A percentile compares a stretch with the other conserved stretches of the same genome.
Evolutionary conservation across 163 green algal species (phyloP).

Genomic region (Scenedesmus sp.): DNA sequence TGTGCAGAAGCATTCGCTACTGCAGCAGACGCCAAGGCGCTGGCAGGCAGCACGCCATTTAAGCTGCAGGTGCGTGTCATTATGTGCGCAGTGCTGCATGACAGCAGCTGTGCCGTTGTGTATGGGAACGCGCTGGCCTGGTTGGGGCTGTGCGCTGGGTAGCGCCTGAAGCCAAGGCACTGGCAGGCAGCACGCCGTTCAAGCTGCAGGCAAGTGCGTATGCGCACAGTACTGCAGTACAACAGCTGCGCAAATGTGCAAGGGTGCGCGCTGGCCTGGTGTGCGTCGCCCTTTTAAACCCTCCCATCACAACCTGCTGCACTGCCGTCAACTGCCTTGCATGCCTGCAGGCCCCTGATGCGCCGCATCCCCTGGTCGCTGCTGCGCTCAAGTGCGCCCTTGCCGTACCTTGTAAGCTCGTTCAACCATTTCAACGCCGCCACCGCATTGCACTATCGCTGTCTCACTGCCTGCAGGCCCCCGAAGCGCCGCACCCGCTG

Average conservation of each 20-base stretch:
- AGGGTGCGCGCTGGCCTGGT: slow-evolving; percentile 24
- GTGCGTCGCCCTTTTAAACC: not conserved
- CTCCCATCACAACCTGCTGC: too few relatives aligned
- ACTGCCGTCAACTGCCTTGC: too few relatives aligned
- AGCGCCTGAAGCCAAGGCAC: slow-evolving; percentile 41
- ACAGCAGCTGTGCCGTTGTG: too few relatives aligned
- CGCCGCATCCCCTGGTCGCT: not conserved
- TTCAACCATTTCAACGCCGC: too few relatives aligned
- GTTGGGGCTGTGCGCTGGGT: slow-evolving; percentile 34
- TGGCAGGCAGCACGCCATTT: slow-evolving; percentile 44
- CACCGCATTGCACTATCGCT: too few relatives aligned
- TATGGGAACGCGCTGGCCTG: slow-evolving; percentile 1
- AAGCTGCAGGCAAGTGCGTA: slow-evolving; percentile 23
- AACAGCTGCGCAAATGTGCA: not conserved
- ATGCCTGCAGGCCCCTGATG: slow-evolving; percentile 25
- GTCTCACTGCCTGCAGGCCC: not conserved
- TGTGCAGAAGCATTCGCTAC: not conserved
- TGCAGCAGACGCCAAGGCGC: slow-evolving; percentile 31
- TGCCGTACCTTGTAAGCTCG: not conserved
- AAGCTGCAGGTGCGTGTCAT: slow-evolving; percentile 17
- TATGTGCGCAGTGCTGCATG: too few relatives aligned
- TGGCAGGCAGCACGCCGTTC: slow-evolving; percentile 49
- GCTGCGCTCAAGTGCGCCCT: slow-evolving; percentile 33
- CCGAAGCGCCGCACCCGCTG: not conserved
- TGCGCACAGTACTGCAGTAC: too few relatives aligned